Conservation (phyloP, 768 basidiomycete species). For the Agaricus bisporus region DNA sequence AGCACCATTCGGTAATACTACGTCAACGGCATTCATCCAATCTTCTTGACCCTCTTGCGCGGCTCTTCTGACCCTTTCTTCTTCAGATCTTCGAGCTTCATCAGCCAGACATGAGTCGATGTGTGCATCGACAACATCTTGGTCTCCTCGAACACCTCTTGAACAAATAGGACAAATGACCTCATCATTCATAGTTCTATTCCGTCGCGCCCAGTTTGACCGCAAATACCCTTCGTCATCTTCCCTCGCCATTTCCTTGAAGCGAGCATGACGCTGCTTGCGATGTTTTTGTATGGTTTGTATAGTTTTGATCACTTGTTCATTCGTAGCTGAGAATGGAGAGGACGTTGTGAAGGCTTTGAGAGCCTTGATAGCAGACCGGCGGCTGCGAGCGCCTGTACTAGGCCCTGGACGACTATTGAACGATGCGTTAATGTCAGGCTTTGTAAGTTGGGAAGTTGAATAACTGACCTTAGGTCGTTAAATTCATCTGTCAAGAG, state of each 20-base stretch:
- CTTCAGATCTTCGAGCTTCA: conserved; percentile 38
- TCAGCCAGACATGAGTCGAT: conserved; percentile 74
- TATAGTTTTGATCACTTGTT: conserved; percentile 47
- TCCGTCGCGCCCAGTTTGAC: conserved; percentile 23
- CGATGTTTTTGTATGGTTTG: conserved; percentile 61
- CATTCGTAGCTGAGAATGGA: conserved; percentile 20
- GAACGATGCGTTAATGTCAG: neutral
- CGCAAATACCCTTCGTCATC: conserved; percentile 39
- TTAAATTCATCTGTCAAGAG: conserved; percentile 38
- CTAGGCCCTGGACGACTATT: conserved; percentile 24
- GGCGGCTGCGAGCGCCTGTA: conserved; percentile 26
- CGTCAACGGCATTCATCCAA: conserved; percentile 21
- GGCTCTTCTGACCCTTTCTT: conserved; percentile 32
- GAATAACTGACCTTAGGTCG: conserved; percentile 40
- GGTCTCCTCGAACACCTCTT: conserved; percentile 51
- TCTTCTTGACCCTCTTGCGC: conserved; percentile 20
- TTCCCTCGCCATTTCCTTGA: conserved; percentile 63
- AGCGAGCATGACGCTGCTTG: conserved; percentile 58
- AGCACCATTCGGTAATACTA: conserved; percentile 19
- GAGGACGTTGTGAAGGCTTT: conserved; percentile 20
- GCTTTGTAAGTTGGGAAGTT: neutral
- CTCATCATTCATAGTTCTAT: conserved; percentile 26
- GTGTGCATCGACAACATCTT: conserved; percentile 72
- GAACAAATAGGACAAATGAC: conserved; percentile 70
- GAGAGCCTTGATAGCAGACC: conserved; percentile 34